Conservation (phyloP, 495 filamentous ascomycete genomes). For the Hamigera avellanea region DNA sequence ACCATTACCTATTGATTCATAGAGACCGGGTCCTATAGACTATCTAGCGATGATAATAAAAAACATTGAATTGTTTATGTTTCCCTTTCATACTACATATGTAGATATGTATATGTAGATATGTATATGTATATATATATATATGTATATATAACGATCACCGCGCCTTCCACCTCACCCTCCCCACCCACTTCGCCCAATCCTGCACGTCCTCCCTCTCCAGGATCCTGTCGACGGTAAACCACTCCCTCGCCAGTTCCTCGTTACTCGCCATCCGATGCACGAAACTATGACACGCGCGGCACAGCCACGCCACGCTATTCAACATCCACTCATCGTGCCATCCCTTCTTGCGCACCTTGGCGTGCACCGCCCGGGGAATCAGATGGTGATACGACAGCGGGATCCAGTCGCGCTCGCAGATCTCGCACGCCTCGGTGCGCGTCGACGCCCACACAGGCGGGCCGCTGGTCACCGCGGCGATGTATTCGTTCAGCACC, state of each 20-base stretch:
- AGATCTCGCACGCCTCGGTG: slow-evolving; percentile 62
- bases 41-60: too few relatives aligned
- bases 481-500: slow-evolving; percentile 49
- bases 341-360: slow-evolving; percentile 71
- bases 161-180: slow-evolving; percentile 51
- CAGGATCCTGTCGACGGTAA: slow-evolving; percentile 56
- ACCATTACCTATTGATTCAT: too few relatives aligned
- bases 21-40: too few relatives aligned
- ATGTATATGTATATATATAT: too few relatives aligned
- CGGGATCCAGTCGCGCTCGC: slow-evolving; percentile 64
- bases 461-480: slow-evolving; percentile 41
- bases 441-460: slow-evolving; percentile 47
- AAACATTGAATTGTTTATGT: too few relatives aligned
- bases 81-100: too few relatives aligned
- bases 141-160: slow-evolving; percentile 10
- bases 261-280: slow-evolving; percentile 68
- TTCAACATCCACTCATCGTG: slow-evolving; percentile 62
- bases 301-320: slow-evolving; percentile 81
- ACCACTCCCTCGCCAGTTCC: slow-evolving; percentile 64
- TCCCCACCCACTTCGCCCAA: slow-evolving; percentile 58
- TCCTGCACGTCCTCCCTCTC: slow-evolving; percentile 59
- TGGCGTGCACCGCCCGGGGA: slow-evolving; percentile 63
- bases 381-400: slow-evolving; percentile 81
- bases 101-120: too few relatives aligned
- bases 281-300: slow-evolving; percentile 79